Evolutionary conservation across 2,329 filamentous ascomycete genomes (phyloP).

Genomic region (Aureobasidium lini): DNA sequence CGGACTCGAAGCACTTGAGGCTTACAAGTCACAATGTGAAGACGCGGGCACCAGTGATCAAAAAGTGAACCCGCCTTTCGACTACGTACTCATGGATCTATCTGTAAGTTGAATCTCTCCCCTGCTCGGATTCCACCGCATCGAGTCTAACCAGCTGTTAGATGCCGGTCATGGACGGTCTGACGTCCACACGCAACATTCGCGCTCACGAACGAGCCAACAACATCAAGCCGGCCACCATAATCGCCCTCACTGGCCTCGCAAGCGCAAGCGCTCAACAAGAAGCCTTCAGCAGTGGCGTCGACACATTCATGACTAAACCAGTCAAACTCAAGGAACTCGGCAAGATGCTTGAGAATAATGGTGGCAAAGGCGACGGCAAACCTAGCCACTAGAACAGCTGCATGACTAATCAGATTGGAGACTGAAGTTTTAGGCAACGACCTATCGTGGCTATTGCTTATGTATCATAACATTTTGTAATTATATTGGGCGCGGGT

Average conservation of each 20-base stretch:
- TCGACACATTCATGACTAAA: conserved; percentile 26
- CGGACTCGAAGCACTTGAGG: conserved; percentile 38
- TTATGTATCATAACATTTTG: no score
- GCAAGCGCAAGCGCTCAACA: conserved; percentile 22
- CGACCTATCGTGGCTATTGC: no score
- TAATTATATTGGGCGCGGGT: no score
- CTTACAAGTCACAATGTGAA: conserved; percentile 21
- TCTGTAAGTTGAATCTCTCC: neutral
- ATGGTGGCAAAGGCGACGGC: no score
- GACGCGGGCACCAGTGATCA: neutral
- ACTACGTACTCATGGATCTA: conserved; percentile 41
- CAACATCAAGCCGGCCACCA: conserved; percentile 13
- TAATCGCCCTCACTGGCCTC: conserved; percentile 25
- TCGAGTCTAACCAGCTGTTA: neutral
- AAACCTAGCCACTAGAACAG: no score
- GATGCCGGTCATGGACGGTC: conserved; percentile 13
- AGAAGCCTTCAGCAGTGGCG: conserved; percentile 22
- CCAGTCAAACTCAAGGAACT: conserved; percentile 18
- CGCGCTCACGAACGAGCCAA: conserved; percentile 14
- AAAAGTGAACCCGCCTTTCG: conserved; percentile 16
- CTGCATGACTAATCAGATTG: neutral
- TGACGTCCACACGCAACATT: conserved; percentile 12
- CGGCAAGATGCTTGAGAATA: conserved; percentile 1
- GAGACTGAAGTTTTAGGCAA: neutral
- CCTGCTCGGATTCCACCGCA: neutral